Conservation (phyloP, 1,284 basidiomycete species). For the Trametes hirsuta region DNA sequence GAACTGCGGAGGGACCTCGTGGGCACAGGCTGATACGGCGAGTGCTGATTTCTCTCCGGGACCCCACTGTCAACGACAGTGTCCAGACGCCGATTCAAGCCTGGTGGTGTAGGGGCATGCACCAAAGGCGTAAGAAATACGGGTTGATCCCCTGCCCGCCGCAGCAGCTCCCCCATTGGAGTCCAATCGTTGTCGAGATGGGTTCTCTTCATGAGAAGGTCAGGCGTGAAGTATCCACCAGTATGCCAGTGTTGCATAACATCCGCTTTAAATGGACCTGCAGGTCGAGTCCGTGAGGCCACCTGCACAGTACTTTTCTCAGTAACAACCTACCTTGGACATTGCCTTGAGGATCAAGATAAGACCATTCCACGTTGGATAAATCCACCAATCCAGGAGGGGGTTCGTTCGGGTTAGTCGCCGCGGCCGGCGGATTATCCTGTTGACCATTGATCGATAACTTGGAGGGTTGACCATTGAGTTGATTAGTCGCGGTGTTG, state of each 20-base stretch:
- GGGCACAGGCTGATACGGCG: constrained; percentile 68
- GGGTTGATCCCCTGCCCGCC: constrained; percentile 54
- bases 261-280: constrained; percentile 89
- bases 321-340: constrained; percentile 70
- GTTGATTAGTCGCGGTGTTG: neutral
- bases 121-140: constrained; percentile 63
- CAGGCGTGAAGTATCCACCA: constrained; percentile 88
- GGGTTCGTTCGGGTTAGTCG: constrained; percentile 18
- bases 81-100: constrained; percentile 41
- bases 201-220: constrained; percentile 84
- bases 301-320: neutral
- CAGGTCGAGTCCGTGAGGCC: constrained; percentile 11
- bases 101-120: constrained; percentile 51
- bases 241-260: constrained; percentile 98
- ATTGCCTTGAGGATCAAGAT: constrained; percentile 88
- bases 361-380: constrained; percentile 85
- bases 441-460: constrained; percentile 14
- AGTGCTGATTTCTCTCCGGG: constrained; percentile 42
- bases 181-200: constrained; percentile 68
- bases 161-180: constrained; percentile 59
- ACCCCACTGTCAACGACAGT: constrained; percentile 41
- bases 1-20: constrained; percentile 57
- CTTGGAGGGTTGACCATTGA: constrained; percentile 11
- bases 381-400: constrained; percentile 58
- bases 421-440: neutral